Evolutionary conservation across 164 flowering plant genomes (phyloP), one percentile per base, ranked within the genome.

Genomic region (Macadamia tetraphylla): DNA sequence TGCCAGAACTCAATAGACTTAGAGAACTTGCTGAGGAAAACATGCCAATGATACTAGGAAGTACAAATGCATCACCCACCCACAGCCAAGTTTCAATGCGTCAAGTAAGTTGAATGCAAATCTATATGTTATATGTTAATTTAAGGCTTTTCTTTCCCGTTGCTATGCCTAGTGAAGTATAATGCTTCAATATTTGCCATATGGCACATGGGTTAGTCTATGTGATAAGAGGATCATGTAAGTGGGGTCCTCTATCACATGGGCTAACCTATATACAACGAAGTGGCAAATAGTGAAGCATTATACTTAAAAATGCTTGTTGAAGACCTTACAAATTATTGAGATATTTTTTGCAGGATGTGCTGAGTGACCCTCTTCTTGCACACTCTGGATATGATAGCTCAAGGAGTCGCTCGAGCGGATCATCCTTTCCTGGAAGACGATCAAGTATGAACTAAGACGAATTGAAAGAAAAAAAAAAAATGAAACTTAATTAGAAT

Each of bases 1-100:
- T 88, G 68, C 88, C 92, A 9, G 83, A 83, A 73, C 90, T 88
- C 23, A 68, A 85, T 40, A 78, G 84, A 52, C 63, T 88, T 73
- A 74, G 88, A 69, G 60, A 40, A 13, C 73, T 88, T 10, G 87
- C 88, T 12, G 88, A 88, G 17, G 80, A 84, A 29, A 69, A 67
- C 57, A 79, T 80, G 88, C 76, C 77, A 3, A 51, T 70, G 40
- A 53, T 31, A 35, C 5, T 35, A 35, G 5, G 40, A 35, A 35
- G 40, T 11, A 46, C 51, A 46, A 46, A 9, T 11, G 13, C 51
- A 46, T 46, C 51, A 46, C 51, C 51, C 51, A 46, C 13, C 51
- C 6, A 46, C 51, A 46, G 51, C 51, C 51, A 46, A 8, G 13
- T 46, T 11, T 46, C 51, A 9, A 46, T 46, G 51, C 51, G 13